Evolutionary conservation across 768 basidiomycete genomes (phyloP).

Genomic region (Rickenella mellea): DNA sequence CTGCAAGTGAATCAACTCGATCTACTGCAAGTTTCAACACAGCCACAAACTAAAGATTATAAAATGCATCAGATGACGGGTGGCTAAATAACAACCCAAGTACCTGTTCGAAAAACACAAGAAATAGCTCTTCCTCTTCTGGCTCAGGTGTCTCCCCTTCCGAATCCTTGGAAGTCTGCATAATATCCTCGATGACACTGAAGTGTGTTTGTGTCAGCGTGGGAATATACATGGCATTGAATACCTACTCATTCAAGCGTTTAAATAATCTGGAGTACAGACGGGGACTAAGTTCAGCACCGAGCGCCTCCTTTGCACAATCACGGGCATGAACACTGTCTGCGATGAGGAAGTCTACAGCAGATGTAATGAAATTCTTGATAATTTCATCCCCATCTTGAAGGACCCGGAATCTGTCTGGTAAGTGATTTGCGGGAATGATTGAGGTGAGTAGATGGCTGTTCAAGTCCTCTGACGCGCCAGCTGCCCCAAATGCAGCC

Average conservation of each 20-base stretch:
- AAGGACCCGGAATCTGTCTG: slow-evolving; percentile 61
- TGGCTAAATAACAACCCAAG: no score
- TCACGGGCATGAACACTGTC: slow-evolving; percentile 64
- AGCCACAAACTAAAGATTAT: slow-evolving; percentile 46
- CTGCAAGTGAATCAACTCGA: slow-evolving; percentile 45
- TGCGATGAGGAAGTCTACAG: slow-evolving; percentile 61
- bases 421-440: slow-evolving; percentile 50
- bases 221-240: not conserved
- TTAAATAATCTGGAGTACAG: slow-evolving; percentile 60
- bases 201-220: not conserved
- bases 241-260: slow-evolving; percentile 63
- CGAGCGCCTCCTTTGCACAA: slow-evolving; percentile 70
- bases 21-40: slow-evolving; percentile 76
- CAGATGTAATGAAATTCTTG: slow-evolving; percentile 53
- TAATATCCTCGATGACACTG: slow-evolving; percentile 43
- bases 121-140: slow-evolving; percentile 6
- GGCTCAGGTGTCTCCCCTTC: not conserved
- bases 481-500: slow-evolving; percentile 62
- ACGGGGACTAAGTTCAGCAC: slow-evolving; percentile 64
- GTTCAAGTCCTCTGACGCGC: slow-evolving; percentile 44
- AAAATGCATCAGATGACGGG: no score
- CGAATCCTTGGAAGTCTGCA: slow-evolving; percentile 21
- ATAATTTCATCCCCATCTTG: slow-evolving; percentile 50
- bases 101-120: slow-evolving; percentile 69
- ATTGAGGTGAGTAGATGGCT: slow-evolving; percentile 39